Evolutionary conservation across 768 basidiomycete species (phyloP).

Genomic region (Scleroderma bovista): DNA sequence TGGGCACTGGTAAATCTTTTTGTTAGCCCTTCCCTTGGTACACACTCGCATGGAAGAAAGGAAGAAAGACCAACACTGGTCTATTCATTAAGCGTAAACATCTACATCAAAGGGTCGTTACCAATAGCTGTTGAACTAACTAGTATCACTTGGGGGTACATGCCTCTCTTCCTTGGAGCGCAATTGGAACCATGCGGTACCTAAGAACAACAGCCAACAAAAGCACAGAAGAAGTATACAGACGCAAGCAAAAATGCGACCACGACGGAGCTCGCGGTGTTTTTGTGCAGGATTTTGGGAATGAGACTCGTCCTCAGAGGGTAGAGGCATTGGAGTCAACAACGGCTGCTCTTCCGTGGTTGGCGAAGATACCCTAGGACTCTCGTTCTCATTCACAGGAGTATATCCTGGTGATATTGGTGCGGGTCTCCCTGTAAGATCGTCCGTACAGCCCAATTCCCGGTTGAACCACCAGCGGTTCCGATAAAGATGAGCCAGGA

Average conservation of each 20-base stretch:
- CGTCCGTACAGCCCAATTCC: conserved; percentile 11
- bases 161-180: conserved; percentile 37
- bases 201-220: conserved; percentile 63
- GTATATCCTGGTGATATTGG: neutral
- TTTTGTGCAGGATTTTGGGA: conserved; percentile 13
- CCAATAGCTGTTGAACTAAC: too few species aligned
- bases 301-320: neutral
- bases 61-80: too few species aligned
- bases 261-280: conserved; percentile 40
- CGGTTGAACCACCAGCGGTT: conserved; percentile 28
- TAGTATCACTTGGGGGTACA: too few species aligned
- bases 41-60: too few species aligned
- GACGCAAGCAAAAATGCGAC: conserved; percentile 44
- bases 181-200: conserved; percentile 53
- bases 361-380: neutral
- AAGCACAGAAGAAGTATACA: conserved; percentile 38
- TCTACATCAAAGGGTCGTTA: neutral
- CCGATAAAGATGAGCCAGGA: conserved; percentile 44
- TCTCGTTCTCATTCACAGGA: neutral
- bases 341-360: conserved; percentile 14
- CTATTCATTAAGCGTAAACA: too few species aligned
- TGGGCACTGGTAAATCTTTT: too few species aligned
- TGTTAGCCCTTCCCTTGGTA: too few species aligned
- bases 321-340: conserved; percentile 1
- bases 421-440: neutral